Evolutionary conservation across 148 eudicot genomes (phyloP), one percentile per base, ranked within the genome.

Genomic region (Camellia sinensis): DNA sequence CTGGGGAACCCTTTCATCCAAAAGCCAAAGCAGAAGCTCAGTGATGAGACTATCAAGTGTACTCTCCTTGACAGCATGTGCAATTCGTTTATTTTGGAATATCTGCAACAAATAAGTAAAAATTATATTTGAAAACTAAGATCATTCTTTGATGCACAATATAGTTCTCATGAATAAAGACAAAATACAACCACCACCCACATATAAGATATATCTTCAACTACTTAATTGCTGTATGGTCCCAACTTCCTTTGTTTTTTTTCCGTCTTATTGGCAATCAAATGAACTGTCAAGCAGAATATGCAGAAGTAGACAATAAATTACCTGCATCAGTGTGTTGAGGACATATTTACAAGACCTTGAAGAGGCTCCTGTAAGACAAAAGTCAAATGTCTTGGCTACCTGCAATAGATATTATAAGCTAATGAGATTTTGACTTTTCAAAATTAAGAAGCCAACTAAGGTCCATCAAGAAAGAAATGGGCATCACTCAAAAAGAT

Each of bases 321-420:
- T n/a, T 82, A 92, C 99, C 97, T 93, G 99, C 99, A 96, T 93
- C n/a, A 96, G 94, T 19, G 99, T 96, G 87, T 96, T 96, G 76
- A 96, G 78, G 44, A 96, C 99, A 82, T 96, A 96, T 93, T 93
- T 96, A 84, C 99, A 96, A 72, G 98, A 96, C 86, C 99, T 96
- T 48, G 99, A 96, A 78, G 99, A 93, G 73, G 95, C 98, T 56
- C 99, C 99, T 17, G 86, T 83, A 74, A 96, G 83, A 85, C 99
- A 91, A 71, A 92, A 96, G 83, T 93, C 95, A 84, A 96, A 96
- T 19, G 99, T 92, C 86, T 87, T 92, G 12, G 99, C 93, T 60
- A 96, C 98, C 99, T 95, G 89, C 75, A 75, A 79, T 64, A 74
- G 14, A 56, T 74, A 67, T 65, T 21, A 66, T 12, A 22, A 13